Evolutionary conservation across 306 rosid genomes (phyloP).

Genomic region (Fagus crenata): DNA sequence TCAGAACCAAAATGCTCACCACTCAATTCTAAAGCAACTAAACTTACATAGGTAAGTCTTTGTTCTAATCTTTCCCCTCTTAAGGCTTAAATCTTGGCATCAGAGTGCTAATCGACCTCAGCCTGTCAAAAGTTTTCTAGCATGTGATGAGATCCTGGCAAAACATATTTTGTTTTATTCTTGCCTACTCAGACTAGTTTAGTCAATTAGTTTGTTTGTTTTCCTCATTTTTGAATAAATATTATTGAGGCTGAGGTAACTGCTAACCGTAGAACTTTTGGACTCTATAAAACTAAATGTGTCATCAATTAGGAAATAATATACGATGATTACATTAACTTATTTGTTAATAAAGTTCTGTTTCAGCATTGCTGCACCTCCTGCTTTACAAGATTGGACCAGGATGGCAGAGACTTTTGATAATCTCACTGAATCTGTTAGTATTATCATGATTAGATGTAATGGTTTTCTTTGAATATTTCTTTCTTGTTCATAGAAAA

Average conservation of each 20-base stretch:
- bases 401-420: slow-evolving; percentile 91
- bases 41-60: slow-evolving; percentile 61
- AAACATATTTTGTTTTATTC: slow-evolving; percentile 4
- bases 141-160: slow-evolving; percentile 8
- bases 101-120: slow-evolving; percentile 6
- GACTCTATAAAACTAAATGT: slow-evolving; percentile 8
- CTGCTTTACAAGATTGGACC: slow-evolving; percentile 86
- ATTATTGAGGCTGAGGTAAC: neutral
- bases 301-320: slow-evolving; percentile 10
- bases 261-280: neutral
- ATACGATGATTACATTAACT: slow-evolving; percentile 15
- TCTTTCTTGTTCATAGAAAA: slow-evolving; percentile 17
- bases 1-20: slow-evolving; percentile 93
- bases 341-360: slow-evolving; percentile 24
- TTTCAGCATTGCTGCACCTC: slow-evolving; percentile 68
- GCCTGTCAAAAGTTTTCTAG: slow-evolving; percentile 20
- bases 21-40: slow-evolving; percentile 82
- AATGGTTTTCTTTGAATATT: slow-evolving; percentile 17
- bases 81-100: slow-evolving; percentile 9
- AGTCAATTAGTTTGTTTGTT: neutral
- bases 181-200: slow-evolving; percentile 6
- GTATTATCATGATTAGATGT: slow-evolving; percentile 38
- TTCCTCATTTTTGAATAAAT: no score
- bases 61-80: neutral
- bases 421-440: slow-evolving; percentile 73